phyloP scores from a whole-genome alignment of 1,284 basidiomycete species.

The Cryptococcus floricola region DNA sequence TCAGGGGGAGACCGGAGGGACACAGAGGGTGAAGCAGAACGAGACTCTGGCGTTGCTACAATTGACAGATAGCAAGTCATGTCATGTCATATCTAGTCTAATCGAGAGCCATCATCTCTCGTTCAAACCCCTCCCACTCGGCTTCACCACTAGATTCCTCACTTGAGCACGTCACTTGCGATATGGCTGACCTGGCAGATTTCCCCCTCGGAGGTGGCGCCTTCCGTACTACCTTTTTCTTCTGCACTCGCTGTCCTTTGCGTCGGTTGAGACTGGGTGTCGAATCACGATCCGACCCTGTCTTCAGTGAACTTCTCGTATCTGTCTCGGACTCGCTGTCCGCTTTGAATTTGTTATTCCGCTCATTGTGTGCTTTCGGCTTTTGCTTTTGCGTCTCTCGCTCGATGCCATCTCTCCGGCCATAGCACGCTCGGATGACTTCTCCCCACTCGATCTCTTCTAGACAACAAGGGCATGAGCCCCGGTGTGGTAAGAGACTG shows the following conservation, averaged over 20 bases:
- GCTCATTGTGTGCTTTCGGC: background rate
- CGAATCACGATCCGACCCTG: no score
- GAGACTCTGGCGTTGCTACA: no score
- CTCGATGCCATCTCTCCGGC: slow-evolving; percentile 50
- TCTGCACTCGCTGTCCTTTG: no score
- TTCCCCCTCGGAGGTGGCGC: slow-evolving; percentile 27
- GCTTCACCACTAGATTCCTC: background rate
- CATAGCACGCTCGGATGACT: slow-evolving; percentile 64
- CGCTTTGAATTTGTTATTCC: background rate
- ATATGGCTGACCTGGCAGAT: slow-evolving; percentile 12
- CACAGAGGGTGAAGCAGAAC: no score
- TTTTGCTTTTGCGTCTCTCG: slow-evolving; percentile 15
- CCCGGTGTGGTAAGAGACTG: slow-evolving; percentile 60
- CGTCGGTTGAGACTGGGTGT: no score
- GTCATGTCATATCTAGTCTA: background rate
- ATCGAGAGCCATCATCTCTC: slow-evolving; percentile 9
- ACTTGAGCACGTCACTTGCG: background rate
- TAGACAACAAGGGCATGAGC: slow-evolving; percentile 59
- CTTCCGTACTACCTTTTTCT: slow-evolving; percentile 59
- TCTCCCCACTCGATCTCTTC: slow-evolving; percentile 67
- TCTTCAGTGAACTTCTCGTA: no score
- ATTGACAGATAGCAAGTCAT: no score
- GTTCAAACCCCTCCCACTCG: slow-evolving; percentile 14
- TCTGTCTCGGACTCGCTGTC: no score
- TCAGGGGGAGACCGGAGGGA: no score